These are phyloP conservation scores for Cyphellophora attinorum DNA, from an alignment of 2,329 filamentous ascomycete genomes.

Conservation along the genomic window DNA sequence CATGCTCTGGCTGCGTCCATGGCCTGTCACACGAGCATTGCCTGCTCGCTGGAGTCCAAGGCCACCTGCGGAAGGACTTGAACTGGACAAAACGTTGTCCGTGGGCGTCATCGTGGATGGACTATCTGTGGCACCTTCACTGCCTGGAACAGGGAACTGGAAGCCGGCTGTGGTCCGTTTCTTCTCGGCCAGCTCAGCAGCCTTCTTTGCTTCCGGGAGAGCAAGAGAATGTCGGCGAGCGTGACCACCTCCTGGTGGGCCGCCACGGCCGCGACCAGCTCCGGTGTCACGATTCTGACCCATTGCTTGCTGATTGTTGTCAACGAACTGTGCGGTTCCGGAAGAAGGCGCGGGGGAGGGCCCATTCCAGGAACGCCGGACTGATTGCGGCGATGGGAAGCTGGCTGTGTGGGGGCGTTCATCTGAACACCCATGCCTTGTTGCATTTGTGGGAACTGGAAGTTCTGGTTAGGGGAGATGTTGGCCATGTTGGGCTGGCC, in stretches of 20 bases:
- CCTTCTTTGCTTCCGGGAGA: conserved; percentile 92
- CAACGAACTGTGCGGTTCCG: conserved; percentile 65
- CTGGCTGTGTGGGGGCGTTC: conserved; percentile 66
- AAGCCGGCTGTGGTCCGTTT: conserved; percentile 90
- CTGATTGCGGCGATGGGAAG: conserved; percentile 93
- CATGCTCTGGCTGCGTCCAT: conserved; percentile 40
- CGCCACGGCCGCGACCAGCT: conserved; percentile 65
- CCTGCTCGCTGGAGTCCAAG: conserved; percentile 60
- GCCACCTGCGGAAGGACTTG: conserved; percentile 48
- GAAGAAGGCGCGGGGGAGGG: conserved; percentile 84
- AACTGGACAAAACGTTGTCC: conserved; percentile 17
- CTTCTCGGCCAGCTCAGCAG: conserved; percentile 90
- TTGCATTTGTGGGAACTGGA: conserved; percentile 75
- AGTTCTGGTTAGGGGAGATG: conserved; percentile 65
- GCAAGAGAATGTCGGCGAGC: conserved; percentile 90
- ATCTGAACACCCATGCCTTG: conserved; percentile 56
- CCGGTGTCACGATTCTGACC: conserved; percentile 66
- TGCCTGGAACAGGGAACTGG: conserved; percentile 76
- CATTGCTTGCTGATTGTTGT: conserved; percentile 58
- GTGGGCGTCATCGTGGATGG: conserved; percentile 40
- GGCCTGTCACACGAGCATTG: conserved; percentile 79
- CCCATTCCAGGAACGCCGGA: conserved; percentile 91
- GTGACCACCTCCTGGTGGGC: conserved; percentile 64
- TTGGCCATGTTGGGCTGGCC: conserved; percentile 59
- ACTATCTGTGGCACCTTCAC: conserved; percentile 42